Percentiles rank a stretch among this genome's conserved stretches.
Conservation (phyloP, 177 flowering plant genomes). For the Vitis hybrid region DNA sequence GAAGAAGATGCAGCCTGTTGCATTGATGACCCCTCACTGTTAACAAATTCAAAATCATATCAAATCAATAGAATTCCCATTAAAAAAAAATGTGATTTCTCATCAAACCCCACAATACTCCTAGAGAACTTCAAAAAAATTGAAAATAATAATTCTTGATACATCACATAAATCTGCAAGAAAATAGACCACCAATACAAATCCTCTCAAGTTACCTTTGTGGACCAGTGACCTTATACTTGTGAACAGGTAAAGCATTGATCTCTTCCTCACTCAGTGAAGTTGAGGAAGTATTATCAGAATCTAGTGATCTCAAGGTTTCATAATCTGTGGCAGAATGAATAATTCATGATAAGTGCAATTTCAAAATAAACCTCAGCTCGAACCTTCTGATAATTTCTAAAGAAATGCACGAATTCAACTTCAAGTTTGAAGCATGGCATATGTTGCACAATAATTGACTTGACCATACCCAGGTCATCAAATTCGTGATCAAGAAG, state of each 20-base stretch:
- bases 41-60: constrained; percentile 8
- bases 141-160: no score
- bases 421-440: neutral
- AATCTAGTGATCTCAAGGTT: constrained; percentile 84
- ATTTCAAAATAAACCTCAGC: no score
- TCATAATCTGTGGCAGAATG: constrained; percentile 72
- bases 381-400: no score
- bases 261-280: constrained; percentile 98
- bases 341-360: no score
- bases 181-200: no score
- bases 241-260: constrained; percentile 94
- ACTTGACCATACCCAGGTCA: constrained; percentile 68
- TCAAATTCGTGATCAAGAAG: constrained; percentile 97
- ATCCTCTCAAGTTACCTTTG: constrained; percentile 43
- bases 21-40: constrained; percentile 39
- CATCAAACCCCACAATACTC: neutral
- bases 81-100: neutral
- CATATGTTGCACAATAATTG: constrained; percentile 1
- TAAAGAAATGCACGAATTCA: no score
- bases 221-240: constrained; percentile 60
- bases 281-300: constrained; percentile 61
- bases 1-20: constrained; percentile 45
- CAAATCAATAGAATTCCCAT: no score
- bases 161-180: no score
- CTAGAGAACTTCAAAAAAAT: constrained; percentile 2